phyloP scores from a whole-genome alignment of 495 filamentous ascomycete genomes.

The Penicillium angulare region DNA sequence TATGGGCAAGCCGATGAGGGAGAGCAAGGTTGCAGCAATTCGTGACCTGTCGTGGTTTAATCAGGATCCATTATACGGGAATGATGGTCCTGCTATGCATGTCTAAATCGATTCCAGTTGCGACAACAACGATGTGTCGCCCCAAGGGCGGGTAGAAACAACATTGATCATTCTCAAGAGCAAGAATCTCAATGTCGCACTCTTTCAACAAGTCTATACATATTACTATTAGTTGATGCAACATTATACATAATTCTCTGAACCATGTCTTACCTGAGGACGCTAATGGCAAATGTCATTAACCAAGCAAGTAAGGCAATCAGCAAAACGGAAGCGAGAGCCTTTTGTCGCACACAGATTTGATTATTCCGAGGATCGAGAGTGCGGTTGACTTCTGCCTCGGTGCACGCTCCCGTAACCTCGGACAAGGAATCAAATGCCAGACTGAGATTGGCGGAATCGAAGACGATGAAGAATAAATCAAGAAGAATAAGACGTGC shows the following conservation, averaged over 20 bases:
- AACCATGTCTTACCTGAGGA: slow-evolving; percentile 64
- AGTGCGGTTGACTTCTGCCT: slow-evolving; percentile 36
- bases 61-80: slow-evolving; percentile 59
- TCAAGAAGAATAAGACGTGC: slow-evolving; percentile 86
- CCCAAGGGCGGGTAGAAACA: no score
- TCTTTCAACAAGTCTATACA: slow-evolving; percentile 63
- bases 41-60: slow-evolving; percentile 52
- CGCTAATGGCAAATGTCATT: slow-evolving; percentile 82
- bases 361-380: slow-evolving; percentile 39
- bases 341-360: slow-evolving; percentile 71
- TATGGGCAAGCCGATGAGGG: slow-evolving; percentile 57
- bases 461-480: slow-evolving; percentile 94
- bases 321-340: slow-evolving; percentile 76
- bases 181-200: slow-evolving; percentile 43
- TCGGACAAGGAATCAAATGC: slow-evolving; percentile 83
- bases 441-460: slow-evolving; percentile 84
- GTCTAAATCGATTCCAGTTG: slow-evolving; percentile 25
- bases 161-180: no score
- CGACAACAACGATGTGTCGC: no score
- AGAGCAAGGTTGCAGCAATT: slow-evolving; percentile 49
- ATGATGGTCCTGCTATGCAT: slow-evolving; percentile 49
- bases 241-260: slow-evolving; percentile 4
- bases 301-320: slow-evolving; percentile 87
- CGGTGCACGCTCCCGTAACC: slow-evolving; percentile 60
- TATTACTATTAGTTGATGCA: slow-evolving; percentile 11